Base-by-base conservation (phyloP, 371 early-diverging fungal species). In the Rhizopus stolonifer region DNA sequence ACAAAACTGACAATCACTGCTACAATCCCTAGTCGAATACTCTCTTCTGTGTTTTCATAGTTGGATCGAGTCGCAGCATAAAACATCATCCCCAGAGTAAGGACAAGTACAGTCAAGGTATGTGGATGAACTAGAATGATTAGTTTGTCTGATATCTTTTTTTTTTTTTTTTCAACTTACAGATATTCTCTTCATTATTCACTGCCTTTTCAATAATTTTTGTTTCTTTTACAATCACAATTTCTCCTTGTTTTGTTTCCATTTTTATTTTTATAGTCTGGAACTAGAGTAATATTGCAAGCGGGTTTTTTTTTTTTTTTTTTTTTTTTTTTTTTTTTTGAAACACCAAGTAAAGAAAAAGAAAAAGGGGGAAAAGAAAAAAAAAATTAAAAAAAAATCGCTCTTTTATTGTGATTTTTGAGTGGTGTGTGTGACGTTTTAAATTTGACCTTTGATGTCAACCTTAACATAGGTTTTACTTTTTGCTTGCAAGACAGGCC, bases 1-100 rank as follows among this genome's bases (percentile, higher is more conserved):
- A 90, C 78, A 59, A 96, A 86, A 32, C 86, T 82, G 0, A 81
- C 77, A 45, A 85, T 77, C 43, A 85, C 76, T 9, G 90, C 90
- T 6, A 77, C 56, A 5, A 91, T 61, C 2, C 93, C 94, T 51
- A 85, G 63, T 26, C 83, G 83, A 48, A 84, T 81, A 63, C 87
- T 91, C 17, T 72, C 67, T 21, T 79, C 81, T 18, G 78, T 77
- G 50, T 77, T 70, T 48, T 74, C 75, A 42, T 79, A 59, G 23
- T 77, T 74, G 5, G 78, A 66, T 56, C 79, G 67, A 4, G 82
- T 61, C 0, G 83, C 85, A 36, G 78, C 73, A 60, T 83, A 82
- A 39, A 84, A 73, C 39, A 86, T 58, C 38, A 73, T 72, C 1
- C 68, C 70, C 48, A 86, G 56, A 31, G 81, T 45, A 8, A 77